Evolutionary conservation across 2,329 filamentous ascomycete species (phyloP).

Genomic region (Fusarium pseudonygamai): DNA sequence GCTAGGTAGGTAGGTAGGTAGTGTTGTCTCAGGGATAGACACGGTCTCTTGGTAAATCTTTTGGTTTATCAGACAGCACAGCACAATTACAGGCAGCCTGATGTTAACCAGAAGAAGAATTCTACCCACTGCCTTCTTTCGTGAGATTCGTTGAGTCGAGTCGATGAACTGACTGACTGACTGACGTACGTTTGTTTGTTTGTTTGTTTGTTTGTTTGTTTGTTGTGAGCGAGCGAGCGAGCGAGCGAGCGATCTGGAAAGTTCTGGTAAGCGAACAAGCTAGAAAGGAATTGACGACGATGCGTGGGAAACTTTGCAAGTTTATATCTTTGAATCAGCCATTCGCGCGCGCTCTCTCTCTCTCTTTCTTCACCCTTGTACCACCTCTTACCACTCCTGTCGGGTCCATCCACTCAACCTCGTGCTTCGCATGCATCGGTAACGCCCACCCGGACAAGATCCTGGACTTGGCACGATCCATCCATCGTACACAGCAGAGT

Average conservation of each 20-base stretch:
- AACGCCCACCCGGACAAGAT: constrained; percentile 21
- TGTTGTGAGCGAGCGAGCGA: background rate
- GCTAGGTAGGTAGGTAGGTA: background rate
- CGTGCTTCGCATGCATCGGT: constrained; percentile 28
- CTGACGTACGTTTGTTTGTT: too few relatives aligned
- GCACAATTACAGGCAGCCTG: constrained; percentile 11
- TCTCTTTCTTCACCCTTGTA: constrained; percentile 8
- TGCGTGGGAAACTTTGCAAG: constrained; percentile 28
- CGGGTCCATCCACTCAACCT: constrained; percentile 26
- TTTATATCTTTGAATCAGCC: constrained; percentile 27
- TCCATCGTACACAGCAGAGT: background rate
- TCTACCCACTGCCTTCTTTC: background rate
- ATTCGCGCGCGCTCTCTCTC: constrained; percentile 10
- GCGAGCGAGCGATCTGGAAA: too few relatives aligned
- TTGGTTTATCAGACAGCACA: constrained; percentile 9
- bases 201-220: too few relatives aligned
- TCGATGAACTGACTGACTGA: background rate
- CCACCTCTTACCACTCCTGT: constrained; percentile 21
- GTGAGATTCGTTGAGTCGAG: background rate
- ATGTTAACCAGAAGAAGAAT: background rate
- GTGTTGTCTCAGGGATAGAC: background rate
- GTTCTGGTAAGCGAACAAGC: background rate
- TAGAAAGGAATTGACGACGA: background rate
- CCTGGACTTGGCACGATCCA: constrained; percentile 27
- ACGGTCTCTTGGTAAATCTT: constrained; percentile 3